Conservation (phyloP, 2,329 filamentous ascomycete genomes). For the Alternaria ethzedia region DNA sequence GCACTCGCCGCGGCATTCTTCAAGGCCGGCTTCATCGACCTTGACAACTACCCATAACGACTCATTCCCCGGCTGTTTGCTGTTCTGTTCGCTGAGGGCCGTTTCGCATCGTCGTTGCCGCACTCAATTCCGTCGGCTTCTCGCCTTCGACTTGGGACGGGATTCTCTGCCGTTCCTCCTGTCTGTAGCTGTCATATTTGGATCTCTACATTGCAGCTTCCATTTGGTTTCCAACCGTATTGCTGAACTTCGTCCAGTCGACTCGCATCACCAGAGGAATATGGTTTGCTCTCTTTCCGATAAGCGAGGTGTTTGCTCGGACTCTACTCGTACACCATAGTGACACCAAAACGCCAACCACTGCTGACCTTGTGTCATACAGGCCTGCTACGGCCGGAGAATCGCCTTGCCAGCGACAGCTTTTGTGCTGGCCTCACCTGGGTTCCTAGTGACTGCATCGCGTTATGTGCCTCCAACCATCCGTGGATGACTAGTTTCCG, state of each 20-base stretch:
- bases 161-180: not conserved
- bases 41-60: not conserved
- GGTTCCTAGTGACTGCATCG: not conserved
- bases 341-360: conserved; percentile 2
- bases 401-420: not conserved
- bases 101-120: not conserved
- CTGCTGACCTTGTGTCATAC: not conserved
- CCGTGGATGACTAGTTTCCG: not conserved
- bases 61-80: not conserved
- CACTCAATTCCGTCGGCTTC: not conserved
- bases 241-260: not conserved
- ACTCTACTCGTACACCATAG: not conserved
- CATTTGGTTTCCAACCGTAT: not conserved
- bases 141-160: not conserved
- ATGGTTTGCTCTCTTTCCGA: not conserved
- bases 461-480: not conserved
- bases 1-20: not conserved
- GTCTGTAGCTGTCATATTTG: not conserved
- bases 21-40: not conserved
- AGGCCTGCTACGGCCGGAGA: not conserved
- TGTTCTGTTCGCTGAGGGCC: not conserved
- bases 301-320: conserved; percentile 4
- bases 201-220: not conserved
- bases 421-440: not conserved
- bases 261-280: not conserved